phyloP scores from a whole-genome alignment of 768 basidiomycete genomes.

The Kwoniella sp. region DNA sequence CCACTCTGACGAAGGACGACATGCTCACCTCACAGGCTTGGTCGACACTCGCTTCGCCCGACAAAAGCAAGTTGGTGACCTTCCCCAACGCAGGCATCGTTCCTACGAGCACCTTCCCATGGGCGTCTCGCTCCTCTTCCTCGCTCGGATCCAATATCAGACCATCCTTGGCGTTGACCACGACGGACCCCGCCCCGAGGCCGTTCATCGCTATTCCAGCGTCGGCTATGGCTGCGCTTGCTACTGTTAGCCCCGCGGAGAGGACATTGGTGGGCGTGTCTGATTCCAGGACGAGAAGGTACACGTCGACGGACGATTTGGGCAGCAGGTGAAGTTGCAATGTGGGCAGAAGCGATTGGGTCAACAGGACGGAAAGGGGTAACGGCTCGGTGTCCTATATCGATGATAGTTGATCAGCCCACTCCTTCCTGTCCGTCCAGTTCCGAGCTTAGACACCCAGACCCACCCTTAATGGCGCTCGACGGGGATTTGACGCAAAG shows the following conservation, averaged over 20 bases:
- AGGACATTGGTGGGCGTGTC: slow-evolving; percentile 85
- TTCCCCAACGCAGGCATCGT: slow-evolving; percentile 83
- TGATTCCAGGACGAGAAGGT: slow-evolving; percentile 81
- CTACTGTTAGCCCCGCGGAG: slow-evolving; percentile 79
- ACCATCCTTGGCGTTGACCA: slow-evolving; percentile 55
- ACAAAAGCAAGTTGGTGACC: slow-evolving; percentile 81
- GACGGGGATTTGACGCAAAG: slow-evolving; percentile 72
- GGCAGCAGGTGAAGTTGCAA: slow-evolving; percentile 85
- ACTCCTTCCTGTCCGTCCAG: background rate
- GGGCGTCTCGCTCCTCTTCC: slow-evolving; percentile 35
- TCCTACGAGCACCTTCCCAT: slow-evolving; percentile 63
- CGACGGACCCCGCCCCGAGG: slow-evolving; percentile 75
- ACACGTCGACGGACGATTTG: slow-evolving; percentile 89
- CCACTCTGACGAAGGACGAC: no score
- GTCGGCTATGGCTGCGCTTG: slow-evolving; percentile 83
- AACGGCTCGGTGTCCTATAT: slow-evolving; percentile 83
- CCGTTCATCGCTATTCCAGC: slow-evolving; percentile 82
- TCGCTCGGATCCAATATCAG: slow-evolving; percentile 74
- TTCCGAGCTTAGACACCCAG: background rate
- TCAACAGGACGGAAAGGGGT: slow-evolving; percentile 72
- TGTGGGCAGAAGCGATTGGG: slow-evolving; percentile 71
- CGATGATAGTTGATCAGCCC: background rate
- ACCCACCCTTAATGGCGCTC: slow-evolving; percentile 80
- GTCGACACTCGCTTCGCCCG: slow-evolving; percentile 61
- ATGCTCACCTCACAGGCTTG: slow-evolving; percentile 59